Base-by-base conservation (phyloP, 164 flowering plant genomes). In the Tetracentron sinense region DNA sequence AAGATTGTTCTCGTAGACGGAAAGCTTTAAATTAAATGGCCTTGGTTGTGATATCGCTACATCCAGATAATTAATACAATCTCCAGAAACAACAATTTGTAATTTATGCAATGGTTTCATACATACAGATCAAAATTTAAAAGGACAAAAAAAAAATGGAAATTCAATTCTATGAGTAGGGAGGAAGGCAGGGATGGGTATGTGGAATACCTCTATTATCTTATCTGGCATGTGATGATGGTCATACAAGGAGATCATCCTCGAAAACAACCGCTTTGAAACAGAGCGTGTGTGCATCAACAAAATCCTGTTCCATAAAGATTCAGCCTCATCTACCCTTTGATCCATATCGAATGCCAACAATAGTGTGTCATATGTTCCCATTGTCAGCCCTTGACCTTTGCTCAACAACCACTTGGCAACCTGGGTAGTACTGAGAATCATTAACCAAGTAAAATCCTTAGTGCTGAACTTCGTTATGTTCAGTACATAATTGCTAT, bases 361-460 rank as follows among this genome's bases (percentile, higher is more conserved):
- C 8, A 95, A 73, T 51, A 95, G 85, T 8, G 86, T 75, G 64
- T 95, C 97, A 66, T 88, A 95, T 31, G 99, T 95, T 62, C 82
- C 88, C 99, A 95, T 92, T 29, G 97, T 89, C 42, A 88, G 72
- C 61, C 94, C 96, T 77, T 92, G 97, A 48, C 99, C 99, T 82
- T 88, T 95, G 82, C 89, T 81, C 74, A 95, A 62, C 99, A 95
- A 81, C 99, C 99, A 95, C 76, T 92, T 95, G 16, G 88, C 81
- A 63, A 95, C 87, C 97, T 95, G 68, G 29, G 35, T 61, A 54
- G 7, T 22, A 8, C 19, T 10, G 6, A 20, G 31, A 56, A 53
- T 52, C 29, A 54, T 27, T 7, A 57, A 28, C 20, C 31, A 58
- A 23, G 3, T 4, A 26, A 52, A 25, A 10, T 25, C 27, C 16